Base-by-base conservation (phyloP, 306 rosid genomes). In the Prunus dulcis region DNA sequence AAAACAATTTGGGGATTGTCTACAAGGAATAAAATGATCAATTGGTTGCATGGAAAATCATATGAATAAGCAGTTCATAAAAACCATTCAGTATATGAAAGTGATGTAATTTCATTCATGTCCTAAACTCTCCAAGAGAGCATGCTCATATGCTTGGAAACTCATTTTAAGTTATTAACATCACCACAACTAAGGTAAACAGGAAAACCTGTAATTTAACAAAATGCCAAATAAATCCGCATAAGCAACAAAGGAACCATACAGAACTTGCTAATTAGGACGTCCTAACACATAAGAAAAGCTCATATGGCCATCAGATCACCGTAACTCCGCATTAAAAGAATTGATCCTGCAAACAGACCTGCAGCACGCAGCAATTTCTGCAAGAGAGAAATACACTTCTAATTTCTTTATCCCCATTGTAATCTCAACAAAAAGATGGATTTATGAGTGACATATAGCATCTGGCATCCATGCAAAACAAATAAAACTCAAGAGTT, bases 221-320 rank as follows among this genome's bases (percentile, higher is more conserved):
- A 38, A 25, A 64, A 10, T 32, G 25, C 69, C 6, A 64, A 63
- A 17, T 9, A 63, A 32, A 62, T 34, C 69, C 23, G n/a, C 6
- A 18, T 3, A 32, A 18, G 27, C 6, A 64, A 72, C 76, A 72
- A 72, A 46, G 53, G 25, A 12, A 28, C 57, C 57, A 27, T 61
- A 30, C 67, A 30, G 43, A 74, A 46, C 41, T 43, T 56, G 56
- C 64, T 5, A 14, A 18, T 25, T 5, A 61, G 5, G 17, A 60
- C 41, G 14, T 6, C 22, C 76, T 34, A 17, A 14, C 34, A 30
- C 9, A 63, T 63, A 15, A n/a, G 67, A 30, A 30, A 34, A 63
- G 67, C 82, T 93, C 82, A 93, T 18, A 93, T 77, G n/a, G 98
- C 89, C 98, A 93, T 93, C 15, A 91, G 87, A 66, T 93, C 96